These are phyloP conservation scores for Rhizopogon roseolus DNA, from an alignment of 768 basidiomycete species.

Conservation along the genomic window DNA sequence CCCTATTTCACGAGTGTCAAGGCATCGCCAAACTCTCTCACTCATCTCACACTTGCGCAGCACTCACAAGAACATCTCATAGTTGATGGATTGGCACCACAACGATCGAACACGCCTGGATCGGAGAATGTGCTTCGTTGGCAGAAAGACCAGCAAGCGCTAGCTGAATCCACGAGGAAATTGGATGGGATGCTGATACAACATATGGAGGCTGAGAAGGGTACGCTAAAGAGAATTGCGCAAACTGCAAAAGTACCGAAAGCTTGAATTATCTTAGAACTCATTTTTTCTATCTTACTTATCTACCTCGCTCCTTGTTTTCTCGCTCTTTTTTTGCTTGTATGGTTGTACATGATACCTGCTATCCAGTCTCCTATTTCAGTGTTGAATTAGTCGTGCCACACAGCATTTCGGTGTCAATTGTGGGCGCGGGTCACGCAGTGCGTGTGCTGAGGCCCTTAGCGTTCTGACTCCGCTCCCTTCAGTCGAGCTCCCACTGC, in stretches of 20 bases:
- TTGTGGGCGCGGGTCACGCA: background rate
- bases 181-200: slow-evolving; percentile 77
- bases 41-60: slow-evolving; percentile 28
- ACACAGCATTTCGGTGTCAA: background rate
- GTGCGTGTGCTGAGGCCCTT: slow-evolving; percentile 1
- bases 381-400: background rate
- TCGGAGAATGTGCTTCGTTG: slow-evolving; percentile 22
- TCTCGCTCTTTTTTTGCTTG: slow-evolving; percentile 11
- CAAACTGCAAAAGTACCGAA: slow-evolving; percentile 33
- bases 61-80: slow-evolving; percentile 39
- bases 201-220: slow-evolving; percentile 82
- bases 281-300: background rate
- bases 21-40: slow-evolving; percentile 25
- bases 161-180: slow-evolving; percentile 56
- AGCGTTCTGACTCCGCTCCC: slow-evolving; percentile 30
- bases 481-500: slow-evolving; percentile 5
- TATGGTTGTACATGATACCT: slow-evolving; percentile 19
- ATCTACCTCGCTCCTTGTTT: background rate
- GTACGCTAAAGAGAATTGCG: slow-evolving; percentile 75
- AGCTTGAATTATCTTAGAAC: slow-evolving; percentile 12
- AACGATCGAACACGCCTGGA: slow-evolving; percentile 12
- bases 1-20: slow-evolving; percentile 47
- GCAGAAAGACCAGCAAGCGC: slow-evolving; percentile 27
- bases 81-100: slow-evolving; percentile 6
- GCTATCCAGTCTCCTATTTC: slow-evolving; percentile 11